Base-by-base conservation (phyloP, 2,329 filamentous ascomycete species). In the Colletotrichum gigasporum region DNA sequence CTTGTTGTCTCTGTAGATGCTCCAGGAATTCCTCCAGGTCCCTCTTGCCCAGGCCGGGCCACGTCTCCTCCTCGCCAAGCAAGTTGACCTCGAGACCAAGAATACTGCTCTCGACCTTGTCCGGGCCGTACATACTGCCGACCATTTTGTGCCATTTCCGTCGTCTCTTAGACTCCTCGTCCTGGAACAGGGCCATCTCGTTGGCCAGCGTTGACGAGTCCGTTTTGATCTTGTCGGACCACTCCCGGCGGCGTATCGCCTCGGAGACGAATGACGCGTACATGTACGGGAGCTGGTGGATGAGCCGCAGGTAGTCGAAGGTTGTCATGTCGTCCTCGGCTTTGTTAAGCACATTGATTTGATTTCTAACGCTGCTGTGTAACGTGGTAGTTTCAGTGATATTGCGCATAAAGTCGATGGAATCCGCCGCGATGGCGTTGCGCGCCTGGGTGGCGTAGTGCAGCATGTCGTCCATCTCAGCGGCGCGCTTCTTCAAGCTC, bases 261-360 rank as follows among this genome's bases (percentile, higher is more conserved):
- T 99, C 96, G 3, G 93, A 87, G 18, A 97, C 82, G 63, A 97
- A 91, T 2, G 94, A 94, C 0, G 94, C 94, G 74, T 98, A 99
- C 70, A 97, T 89, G 60, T 91, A 90, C 0, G 96, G 96, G 28
- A 98, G 85, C 67, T 94, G 89, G 42, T 94, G 90, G 34, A 97
- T 90, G 20, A 93, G 83, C 16, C 90, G 89, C 20, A 99, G 83
- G 39, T 92, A 87, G 67, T 97, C 91, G 73, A 97, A 94, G 0
- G 91, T 90, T 30, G 92, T 88, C 72, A 91, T 84, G 45, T 92
- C 91, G 64, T 96, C 91, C 63, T 91, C 87, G 7, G 91, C 88
- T 50, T 92, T 83, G 67, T 90, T 90, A 44, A 97, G 79, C 2
- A 86, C 83, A 58, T 87, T 88, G 65, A 97, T 89, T 68, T 91